phyloP scores from a whole-genome alignment of 2,329 filamentous ascomycete species.

The Ceratocystis cubensis region DNA sequence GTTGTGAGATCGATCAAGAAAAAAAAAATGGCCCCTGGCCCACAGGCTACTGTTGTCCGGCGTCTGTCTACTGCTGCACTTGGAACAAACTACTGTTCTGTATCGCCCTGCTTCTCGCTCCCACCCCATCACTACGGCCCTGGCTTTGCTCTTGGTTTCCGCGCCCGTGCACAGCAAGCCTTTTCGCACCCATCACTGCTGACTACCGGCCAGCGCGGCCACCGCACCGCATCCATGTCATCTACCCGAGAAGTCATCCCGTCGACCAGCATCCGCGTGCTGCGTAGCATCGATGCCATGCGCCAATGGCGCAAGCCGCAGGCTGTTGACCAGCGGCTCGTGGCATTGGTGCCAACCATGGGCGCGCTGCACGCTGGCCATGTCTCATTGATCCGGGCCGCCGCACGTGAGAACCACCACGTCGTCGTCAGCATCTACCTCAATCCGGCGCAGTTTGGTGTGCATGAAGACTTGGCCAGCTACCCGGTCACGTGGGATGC shows the following conservation, averaged over 20 bases:
- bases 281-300: constrained; percentile 61
- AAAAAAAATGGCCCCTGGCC: background rate
- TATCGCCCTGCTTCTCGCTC: background rate
- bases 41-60: background rate
- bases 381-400: constrained; percentile 69
- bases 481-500: constrained; percentile 84
- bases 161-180: background rate
- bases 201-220: constrained; percentile 22
- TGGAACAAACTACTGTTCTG: background rate
- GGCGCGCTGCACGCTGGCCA: constrained; percentile 91
- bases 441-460: constrained; percentile 91
- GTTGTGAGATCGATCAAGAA: background rate
- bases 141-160: background rate
- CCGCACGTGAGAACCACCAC: constrained; percentile 70
- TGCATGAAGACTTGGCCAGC: constrained; percentile 71
- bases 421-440: constrained; percentile 90
- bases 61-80: background rate
- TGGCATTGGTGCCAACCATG: constrained; percentile 94
- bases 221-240: constrained; percentile 22
- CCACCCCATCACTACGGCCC: background rate
- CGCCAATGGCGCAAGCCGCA: constrained; percentile 58
- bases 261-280: constrained; percentile 51
- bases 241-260: constrained; percentile 36
- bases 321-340: constrained; percentile 51
- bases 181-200: constrained; percentile 12